Percentiles rank a stretch among this genome's conserved stretches.
Evolutionary conservation across 1,284 basidiomycete species (phyloP).

Genomic region (Tilletia walkeri): DNA sequence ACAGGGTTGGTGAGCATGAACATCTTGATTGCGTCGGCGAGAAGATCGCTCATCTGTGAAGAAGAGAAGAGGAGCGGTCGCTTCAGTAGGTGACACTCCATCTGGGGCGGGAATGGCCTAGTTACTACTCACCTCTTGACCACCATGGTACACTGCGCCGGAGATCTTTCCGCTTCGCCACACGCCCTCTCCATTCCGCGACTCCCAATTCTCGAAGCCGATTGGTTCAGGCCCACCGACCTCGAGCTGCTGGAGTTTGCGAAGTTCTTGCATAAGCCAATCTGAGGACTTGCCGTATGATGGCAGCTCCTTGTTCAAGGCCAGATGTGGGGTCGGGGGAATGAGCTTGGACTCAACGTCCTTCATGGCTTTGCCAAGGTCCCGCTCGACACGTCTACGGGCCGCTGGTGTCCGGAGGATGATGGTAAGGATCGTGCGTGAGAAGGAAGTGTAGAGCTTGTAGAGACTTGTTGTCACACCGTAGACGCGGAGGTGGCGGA

Average conservation of each 20-base stretch:
- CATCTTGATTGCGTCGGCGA: slow-evolving; percentile 58
- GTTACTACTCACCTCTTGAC: slow-evolving; percentile 35
- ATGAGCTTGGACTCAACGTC: slow-evolving; percentile 50
- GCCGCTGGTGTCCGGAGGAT: slow-evolving; percentile 47
- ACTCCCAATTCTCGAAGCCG: slow-evolving; percentile 26
- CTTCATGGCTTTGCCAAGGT: slow-evolving; percentile 43
- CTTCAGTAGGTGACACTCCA: no score
- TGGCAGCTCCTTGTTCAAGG: slow-evolving; percentile 36
- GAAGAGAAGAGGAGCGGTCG: not conserved
- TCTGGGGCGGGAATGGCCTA: no score
- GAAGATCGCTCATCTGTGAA: slow-evolving; percentile 59
- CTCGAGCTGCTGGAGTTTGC: slow-evolving; percentile 44
- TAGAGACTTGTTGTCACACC: slow-evolving; percentile 38
- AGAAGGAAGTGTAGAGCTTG: slow-evolving; percentile 40
- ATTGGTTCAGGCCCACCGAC: slow-evolving; percentile 25
- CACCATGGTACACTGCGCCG: slow-evolving; percentile 56
- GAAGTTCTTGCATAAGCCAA: slow-evolving; percentile 44
- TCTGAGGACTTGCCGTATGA: slow-evolving; percentile 39
- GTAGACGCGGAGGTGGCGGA: slow-evolving; percentile 44
- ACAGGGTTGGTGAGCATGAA: slow-evolving; percentile 72
- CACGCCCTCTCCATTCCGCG: slow-evolving; percentile 39
- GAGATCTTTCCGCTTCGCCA: slow-evolving; percentile 53
- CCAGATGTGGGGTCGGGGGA: slow-evolving; percentile 33
- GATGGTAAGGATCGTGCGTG: slow-evolving; percentile 32
- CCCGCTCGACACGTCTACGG: slow-evolving; percentile 41